phyloP scores from a whole-genome alignment of 192 early-diverging fungal species.

The Kickxella alabastrina region DNA sequence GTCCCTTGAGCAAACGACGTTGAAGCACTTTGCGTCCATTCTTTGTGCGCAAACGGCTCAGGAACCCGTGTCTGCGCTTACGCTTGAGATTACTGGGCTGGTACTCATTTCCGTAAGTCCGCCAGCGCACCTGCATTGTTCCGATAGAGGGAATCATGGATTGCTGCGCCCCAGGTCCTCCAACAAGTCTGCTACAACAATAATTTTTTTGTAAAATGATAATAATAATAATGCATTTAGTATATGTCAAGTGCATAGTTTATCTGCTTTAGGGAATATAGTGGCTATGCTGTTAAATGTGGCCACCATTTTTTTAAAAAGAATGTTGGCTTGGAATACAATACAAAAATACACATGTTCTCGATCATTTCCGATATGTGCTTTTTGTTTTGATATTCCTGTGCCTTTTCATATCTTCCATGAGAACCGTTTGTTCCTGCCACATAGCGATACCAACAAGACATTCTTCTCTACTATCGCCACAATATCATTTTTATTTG shows the following conservation, averaged over 20 bases:
- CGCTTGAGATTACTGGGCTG: slow-evolving; percentile 88
- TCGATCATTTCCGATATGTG: too few species aligned
- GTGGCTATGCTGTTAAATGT: too few species aligned
- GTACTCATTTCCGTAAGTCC: slow-evolving; percentile 86
- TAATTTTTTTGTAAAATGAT: neutral
- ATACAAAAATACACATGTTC: too few species aligned
- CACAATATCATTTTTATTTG: too few species aligned
- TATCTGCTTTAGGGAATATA: too few species aligned
- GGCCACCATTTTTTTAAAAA: neutral
- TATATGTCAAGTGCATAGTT: too few species aligned
- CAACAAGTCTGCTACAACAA: slow-evolving; percentile 4
- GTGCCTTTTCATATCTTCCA: too few species aligned
- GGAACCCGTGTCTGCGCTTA: slow-evolving; percentile 90
- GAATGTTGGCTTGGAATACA: neutral
- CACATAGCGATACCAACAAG: too few species aligned
- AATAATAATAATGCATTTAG: neutral
- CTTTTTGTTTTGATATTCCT: too few species aligned
- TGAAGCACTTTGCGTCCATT: slow-evolving; percentile 72
- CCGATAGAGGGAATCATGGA: slow-evolving; percentile 1
- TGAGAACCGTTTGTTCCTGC: too few species aligned
- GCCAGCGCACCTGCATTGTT: slow-evolving; percentile 63
- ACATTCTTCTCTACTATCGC: too few species aligned
- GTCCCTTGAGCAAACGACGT: slow-evolving; percentile 81
- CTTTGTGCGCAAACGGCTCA: slow-evolving; percentile 72
- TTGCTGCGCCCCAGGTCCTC: slow-evolving; percentile 11